Base-by-base conservation (phyloP, 352 stramenopile genomes). In the Phytophthora meadii region DNA sequence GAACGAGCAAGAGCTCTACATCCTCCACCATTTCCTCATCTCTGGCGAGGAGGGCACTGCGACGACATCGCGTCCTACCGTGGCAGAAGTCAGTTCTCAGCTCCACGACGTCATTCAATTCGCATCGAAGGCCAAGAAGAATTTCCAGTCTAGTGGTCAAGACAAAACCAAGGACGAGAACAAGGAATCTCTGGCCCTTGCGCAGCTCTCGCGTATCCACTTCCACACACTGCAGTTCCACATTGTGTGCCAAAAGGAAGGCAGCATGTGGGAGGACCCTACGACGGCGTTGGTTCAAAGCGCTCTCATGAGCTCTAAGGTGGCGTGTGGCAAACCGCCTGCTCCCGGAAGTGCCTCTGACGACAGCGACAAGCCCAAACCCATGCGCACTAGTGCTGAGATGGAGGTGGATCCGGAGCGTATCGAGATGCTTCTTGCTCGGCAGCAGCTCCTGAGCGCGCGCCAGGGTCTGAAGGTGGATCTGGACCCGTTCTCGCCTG, bases 201-300 rank as follows among this genome's bases (percentile, higher is more conserved):
- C 80, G 1, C 80, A 88, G 45, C 70, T 95, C 25, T 90, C 73
- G 30, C 87, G 87, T 46, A 90, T 94, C 52, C 87, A 94, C 67
- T 94, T 94, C 67, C 87, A 94, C 66, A 94, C 87, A 46, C 74
- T 95, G 24, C 87, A 93, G 46, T 95, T 95, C 68, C 87, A 95
- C 71, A 92, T 95, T 61, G 81, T 92, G 24, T 95, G 87, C 68
- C 87, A 95, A 50, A 77, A 82, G 48, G 51, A 79, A 7, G 73
- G 70, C 6, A 78, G 79, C 46, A 84, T 81, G 27, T 93, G 84
- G 84, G 81, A 81, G 28, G 79, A 92, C 53, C 84, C 87, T 19
- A 93, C 77, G 40, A 80, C 72, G 24, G 82, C 87, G 28, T 64
- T 94, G 28, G 66, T 93, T 14, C 84, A 94, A 51, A 90, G 81